phyloP scores from a whole-genome alignment of 352 stramenopile genomes.

The Phytopythium montanum region DNA sequence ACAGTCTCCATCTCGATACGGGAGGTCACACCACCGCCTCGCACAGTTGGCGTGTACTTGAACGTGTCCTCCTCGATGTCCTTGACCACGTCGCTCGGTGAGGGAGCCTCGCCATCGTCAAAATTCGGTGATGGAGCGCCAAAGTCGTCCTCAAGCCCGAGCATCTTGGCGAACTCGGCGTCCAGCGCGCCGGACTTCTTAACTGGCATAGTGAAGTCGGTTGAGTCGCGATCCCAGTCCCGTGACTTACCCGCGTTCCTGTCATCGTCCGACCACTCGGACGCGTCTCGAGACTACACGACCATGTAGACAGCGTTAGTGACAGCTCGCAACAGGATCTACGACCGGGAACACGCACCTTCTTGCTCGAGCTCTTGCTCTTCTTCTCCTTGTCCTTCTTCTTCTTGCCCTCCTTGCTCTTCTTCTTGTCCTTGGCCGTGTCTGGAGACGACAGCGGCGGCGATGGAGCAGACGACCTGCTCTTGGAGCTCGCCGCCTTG shows the following conservation, averaged over 20 bases:
- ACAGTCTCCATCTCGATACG: constrained; percentile 10
- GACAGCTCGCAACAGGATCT: too few species aligned
- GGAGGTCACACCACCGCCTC: constrained; percentile 1
- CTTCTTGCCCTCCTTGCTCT: constrained; percentile 20
- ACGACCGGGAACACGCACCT: background rate
- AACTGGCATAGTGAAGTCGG: constrained; percentile 10
- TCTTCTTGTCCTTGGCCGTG: constrained; percentile 19
- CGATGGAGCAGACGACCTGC: constrained; percentile 14
- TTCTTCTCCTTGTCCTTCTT: constrained; percentile 46
- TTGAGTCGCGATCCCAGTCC: constrained; percentile 22
- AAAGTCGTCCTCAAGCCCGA: constrained; percentile 46
- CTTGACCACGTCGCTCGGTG: background rate
- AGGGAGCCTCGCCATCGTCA: background rate
- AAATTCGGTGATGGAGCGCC: background rate
- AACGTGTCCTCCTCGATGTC: background rate
- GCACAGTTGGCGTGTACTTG: constrained; percentile 1
- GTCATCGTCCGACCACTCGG: constrained; percentile 17
- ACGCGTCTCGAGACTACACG: constrained; percentile 3
- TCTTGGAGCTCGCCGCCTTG: constrained; percentile 17
- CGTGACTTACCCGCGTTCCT: constrained; percentile 5
- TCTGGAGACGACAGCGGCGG: constrained; percentile 4
- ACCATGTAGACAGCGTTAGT: background rate
- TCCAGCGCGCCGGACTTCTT: constrained; percentile 30
- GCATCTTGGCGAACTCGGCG: constrained; percentile 65
- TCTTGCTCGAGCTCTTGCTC: constrained; percentile 4